Percentiles rank a stretch among this genome's conserved stretches.
These are phyloP conservation scores for Sphaerostilbella broomeana DNA, from an alignment of 2,329 filamentous ascomycete genomes.

Conservation along the genomic window DNA sequence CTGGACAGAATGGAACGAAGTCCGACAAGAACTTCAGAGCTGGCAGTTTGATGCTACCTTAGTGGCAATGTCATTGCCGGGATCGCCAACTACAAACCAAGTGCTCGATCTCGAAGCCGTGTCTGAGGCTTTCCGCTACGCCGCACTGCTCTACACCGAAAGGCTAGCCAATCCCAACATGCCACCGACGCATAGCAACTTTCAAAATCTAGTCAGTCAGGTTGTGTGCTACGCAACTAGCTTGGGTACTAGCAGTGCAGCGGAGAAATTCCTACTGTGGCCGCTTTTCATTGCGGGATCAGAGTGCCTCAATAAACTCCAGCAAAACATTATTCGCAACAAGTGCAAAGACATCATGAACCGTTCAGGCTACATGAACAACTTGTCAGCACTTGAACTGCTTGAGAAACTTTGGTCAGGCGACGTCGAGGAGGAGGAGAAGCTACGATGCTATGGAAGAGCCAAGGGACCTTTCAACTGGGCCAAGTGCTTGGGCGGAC, in stretches of 20 bases:
- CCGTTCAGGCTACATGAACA: slow-evolving; percentile 90
- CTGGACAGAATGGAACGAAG: slow-evolving; percentile 80
- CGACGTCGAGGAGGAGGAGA: slow-evolving; percentile 35
- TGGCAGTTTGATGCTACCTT: slow-evolving; percentile 67
- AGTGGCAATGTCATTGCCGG: slow-evolving; percentile 44
- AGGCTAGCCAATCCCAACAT: slow-evolving; percentile 72
- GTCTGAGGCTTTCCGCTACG: slow-evolving; percentile 84
- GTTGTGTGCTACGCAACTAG: slow-evolving; percentile 78
- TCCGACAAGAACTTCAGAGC: slow-evolving; percentile 66
- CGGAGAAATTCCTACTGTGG: slow-evolving; percentile 89
- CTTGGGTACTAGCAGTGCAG: slow-evolving; percentile 62
- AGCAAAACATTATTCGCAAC: slow-evolving; percentile 70
- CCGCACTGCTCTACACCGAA: slow-evolving; percentile 83
- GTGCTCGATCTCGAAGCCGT: slow-evolving; percentile 71
- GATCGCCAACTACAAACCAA: slow-evolving; percentile 51
- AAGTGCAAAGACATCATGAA: slow-evolving; percentile 82
- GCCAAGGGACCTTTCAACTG: slow-evolving; percentile 50
- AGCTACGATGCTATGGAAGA: slow-evolving; percentile 27
- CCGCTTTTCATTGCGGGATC: slow-evolving; percentile 85
- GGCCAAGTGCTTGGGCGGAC: slow-evolving; percentile 50
- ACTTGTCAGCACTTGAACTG: slow-evolving; percentile 76
- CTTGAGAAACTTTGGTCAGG: slow-evolving; percentile 76
- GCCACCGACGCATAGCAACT: slow-evolving; percentile 66
- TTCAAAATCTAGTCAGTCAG: slow-evolving; percentile 76
- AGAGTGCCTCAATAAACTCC: slow-evolving; percentile 75